These are phyloP conservation scores for Casuarina equisetifolia DNA, from an alignment of 306 rosid species.

Conservation along the genomic window DNA sequence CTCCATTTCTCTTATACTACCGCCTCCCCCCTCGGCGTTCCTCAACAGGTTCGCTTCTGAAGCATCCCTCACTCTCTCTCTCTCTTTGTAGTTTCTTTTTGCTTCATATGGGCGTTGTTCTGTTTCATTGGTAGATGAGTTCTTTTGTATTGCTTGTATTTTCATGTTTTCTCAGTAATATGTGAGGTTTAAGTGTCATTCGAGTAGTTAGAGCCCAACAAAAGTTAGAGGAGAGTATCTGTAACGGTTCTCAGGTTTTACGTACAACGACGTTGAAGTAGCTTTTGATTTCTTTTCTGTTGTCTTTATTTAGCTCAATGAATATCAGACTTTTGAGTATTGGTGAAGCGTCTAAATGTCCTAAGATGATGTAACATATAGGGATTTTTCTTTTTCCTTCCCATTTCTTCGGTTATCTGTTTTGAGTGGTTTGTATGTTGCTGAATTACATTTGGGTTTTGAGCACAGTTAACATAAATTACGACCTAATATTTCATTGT, in stretches of 20 bases:
- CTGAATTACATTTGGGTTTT: not conserved
- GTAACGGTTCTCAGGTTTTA: not conserved
- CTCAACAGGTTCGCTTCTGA: conserved; percentile 60
- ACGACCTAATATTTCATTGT: not conserved
- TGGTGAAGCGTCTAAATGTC: not conserved
- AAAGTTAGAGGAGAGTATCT: not conserved
- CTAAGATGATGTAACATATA: not conserved
- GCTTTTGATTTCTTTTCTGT: not conserved
- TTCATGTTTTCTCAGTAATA: not conserved
- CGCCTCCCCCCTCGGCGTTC: conserved; percentile 74
- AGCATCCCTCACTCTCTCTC: conserved; percentile 4
- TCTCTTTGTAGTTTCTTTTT: not conserved
- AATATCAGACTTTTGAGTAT: not conserved
- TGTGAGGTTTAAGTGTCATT: not conserved
- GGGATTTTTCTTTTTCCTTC: not conserved
- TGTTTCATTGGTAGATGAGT: not conserved
- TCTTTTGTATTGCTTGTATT: not conserved
- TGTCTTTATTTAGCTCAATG: not conserved
- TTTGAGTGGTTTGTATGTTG: not conserved
- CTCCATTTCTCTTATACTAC: conserved; percentile 61
- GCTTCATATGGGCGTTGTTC: not conserved
- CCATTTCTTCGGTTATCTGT: not conserved
- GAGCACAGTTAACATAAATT: not conserved
- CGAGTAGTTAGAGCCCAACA: conserved; percentile 1
- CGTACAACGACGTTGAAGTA: not conserved